Evolutionary conservation across 2,329 filamentous ascomycete species (phyloP), one percentile per base, ranked within the genome.

Genomic region (Byssothecium circinans): DNA sequence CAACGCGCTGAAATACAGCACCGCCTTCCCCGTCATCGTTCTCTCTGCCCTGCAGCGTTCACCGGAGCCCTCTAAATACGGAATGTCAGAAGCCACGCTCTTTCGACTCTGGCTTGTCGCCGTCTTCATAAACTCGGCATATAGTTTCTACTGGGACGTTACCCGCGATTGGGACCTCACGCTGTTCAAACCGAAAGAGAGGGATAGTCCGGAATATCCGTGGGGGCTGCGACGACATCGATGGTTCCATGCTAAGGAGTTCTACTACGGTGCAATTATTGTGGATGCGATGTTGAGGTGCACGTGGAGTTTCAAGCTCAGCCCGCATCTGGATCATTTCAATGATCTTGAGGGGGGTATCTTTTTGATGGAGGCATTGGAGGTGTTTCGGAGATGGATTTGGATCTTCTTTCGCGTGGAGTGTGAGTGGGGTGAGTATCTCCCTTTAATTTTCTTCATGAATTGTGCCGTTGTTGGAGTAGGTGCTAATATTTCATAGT

Each of bases 131-230:
- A 96, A 99, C 71, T 95, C 89, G 12, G 77, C 88, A 36, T 99
- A 96, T 74, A 91, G 88, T n/a, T 97, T 97, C 76, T 99, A 94
- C 78, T 99, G 94, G 94, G 94, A 99, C 64, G 85, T 97, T 23
- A 81, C 89, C 45, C 94, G 91, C 75, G 94, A 99, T 77, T 99
- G 94, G 94, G 94, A 97, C 66, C 78, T 99, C 53, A 89, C 87
- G 0, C 79, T 97, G 12, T 88, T 97, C 65, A 82, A 86, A 2
- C 69, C 78, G 1, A 68, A 75, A 12, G 78, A 82, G 52, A 82
- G 86, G 53, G 78, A 78, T 55, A 78, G 80, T 10, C 79, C 80
- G 1, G 82, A 87, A 20, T 81, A 91, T 59, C 83, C 89, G 0
- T 94, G 83, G 67, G 94, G 89, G 1, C 77, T 99, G 36, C 85